These are phyloP conservation scores for Colletotrichum caudatum DNA, from an alignment of 2,329 filamentous ascomycete species.

Conservation along the genomic window DNA sequence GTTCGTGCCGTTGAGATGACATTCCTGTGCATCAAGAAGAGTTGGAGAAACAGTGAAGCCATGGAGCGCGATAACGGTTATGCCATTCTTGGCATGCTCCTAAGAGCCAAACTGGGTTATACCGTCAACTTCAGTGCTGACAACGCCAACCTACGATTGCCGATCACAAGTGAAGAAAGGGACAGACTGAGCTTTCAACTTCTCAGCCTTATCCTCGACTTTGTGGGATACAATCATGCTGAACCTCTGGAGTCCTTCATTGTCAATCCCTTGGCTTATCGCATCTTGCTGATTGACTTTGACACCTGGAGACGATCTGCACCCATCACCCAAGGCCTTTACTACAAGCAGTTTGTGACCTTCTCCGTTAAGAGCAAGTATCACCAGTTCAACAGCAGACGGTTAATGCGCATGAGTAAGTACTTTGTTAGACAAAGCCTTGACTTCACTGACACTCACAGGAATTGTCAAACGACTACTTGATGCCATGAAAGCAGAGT, in stretches of 20 bases:
- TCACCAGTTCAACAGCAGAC: slow-evolving; percentile 89
- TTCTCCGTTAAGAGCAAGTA: slow-evolving; percentile 93
- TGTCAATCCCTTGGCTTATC: slow-evolving; percentile 94
- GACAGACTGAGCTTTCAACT: slow-evolving; percentile 71
- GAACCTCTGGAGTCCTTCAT: slow-evolving; percentile 90
- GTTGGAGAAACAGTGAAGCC: slow-evolving; percentile 97
- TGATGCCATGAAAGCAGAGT: slow-evolving; percentile 89
- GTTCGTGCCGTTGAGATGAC: slow-evolving; percentile 84
- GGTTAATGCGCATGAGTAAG: slow-evolving; percentile 91
- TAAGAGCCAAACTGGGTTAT: slow-evolving; percentile 84
- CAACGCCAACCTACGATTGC: slow-evolving; percentile 51
- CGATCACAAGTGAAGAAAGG: slow-evolving; percentile 64
- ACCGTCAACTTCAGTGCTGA: slow-evolving; percentile 49
- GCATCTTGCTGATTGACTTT: slow-evolving; percentile 90
- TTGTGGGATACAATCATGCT: slow-evolving; percentile 88
- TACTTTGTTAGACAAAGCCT: slow-evolving; percentile 21
- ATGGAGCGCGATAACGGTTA: slow-evolving; percentile 98
- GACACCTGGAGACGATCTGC: slow-evolving; percentile 91
- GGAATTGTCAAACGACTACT: slow-evolving; percentile 91
- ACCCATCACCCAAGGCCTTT: slow-evolving; percentile 82
- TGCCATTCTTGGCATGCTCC: slow-evolving; percentile 83
- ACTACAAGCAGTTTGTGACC: slow-evolving; percentile 90
- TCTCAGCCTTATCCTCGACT: slow-evolving; percentile 81
- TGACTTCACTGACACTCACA: slow-evolving; percentile 52
- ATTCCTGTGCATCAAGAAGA: slow-evolving; percentile 87